A percentile compares a stretch with the other conserved stretches of the same genome.
These are phyloP conservation scores for Coelastrella sp. DNA, from an alignment of 139 green algal species.

Conservation along the genomic window DNA sequence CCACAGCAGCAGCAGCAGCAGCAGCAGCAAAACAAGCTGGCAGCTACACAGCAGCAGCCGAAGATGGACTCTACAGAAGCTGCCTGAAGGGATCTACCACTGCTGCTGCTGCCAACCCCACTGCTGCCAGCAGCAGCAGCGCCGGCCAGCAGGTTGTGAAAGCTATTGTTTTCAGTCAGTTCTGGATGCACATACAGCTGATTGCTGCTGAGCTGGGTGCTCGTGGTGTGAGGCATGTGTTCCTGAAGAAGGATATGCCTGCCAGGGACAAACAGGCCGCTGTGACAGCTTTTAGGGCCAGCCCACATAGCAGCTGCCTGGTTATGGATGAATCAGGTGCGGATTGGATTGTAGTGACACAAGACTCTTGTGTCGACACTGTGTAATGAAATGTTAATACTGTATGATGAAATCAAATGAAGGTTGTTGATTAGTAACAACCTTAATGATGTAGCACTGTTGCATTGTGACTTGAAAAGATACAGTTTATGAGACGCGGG, in stretches of 20 bases:
- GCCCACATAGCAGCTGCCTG: slow-evolving; percentile 61
- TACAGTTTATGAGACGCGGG: too few species aligned
- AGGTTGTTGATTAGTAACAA: too few species aligned
- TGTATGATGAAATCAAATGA: too few species aligned
- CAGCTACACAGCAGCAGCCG: too few species aligned
- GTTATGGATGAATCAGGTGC: slow-evolving; percentile 81
- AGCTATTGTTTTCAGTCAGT: slow-evolving; percentile 94
- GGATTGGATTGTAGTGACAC: neutral
- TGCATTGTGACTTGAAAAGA: too few species aligned
- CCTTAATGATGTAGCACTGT: too few species aligned
- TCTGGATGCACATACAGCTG: slow-evolving; percentile 82
- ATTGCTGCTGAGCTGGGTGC: slow-evolving; percentile 59
- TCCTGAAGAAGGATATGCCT: slow-evolving; percentile 36
- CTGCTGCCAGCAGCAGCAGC: neutral
- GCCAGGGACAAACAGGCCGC: slow-evolving; percentile 51
- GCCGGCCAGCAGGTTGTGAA: slow-evolving; percentile 57
- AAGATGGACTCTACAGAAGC: neutral
- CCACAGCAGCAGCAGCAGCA: neutral
- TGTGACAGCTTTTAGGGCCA: slow-evolving; percentile 65
- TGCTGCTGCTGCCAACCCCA: neutral
- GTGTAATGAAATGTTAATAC: too few species aligned
- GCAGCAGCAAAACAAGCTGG: neutral
- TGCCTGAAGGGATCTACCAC: neutral
- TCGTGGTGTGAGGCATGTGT: slow-evolving; percentile 7
- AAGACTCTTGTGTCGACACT: too few species aligned